Evolutionary conservation across 352 stramenopile genomes (phyloP).

Genomic region (Phytophthora litchii): DNA sequence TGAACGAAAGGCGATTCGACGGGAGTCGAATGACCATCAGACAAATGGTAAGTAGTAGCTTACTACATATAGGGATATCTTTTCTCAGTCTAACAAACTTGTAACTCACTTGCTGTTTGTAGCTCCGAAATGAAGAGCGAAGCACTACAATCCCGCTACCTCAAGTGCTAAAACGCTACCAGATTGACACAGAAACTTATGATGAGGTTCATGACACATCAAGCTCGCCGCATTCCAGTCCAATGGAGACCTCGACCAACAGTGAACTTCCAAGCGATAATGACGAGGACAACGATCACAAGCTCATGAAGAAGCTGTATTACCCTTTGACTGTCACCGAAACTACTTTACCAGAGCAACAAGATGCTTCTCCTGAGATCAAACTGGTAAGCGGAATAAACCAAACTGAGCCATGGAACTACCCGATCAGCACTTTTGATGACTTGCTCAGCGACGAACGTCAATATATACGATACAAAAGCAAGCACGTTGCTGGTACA

Average conservation of each 20-base stretch:
- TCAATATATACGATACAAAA: slow-evolving; percentile 66
- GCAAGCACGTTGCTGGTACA: slow-evolving; percentile 58
- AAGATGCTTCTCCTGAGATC: neutral
- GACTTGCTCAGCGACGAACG: slow-evolving; percentile 62
- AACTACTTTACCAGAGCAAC: neutral
- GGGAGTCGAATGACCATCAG: slow-evolving; percentile 72
- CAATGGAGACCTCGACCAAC: neutral
- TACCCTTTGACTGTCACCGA: slow-evolving; percentile 3
- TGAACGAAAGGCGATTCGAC: slow-evolving; percentile 45
- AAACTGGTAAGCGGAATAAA: slow-evolving; percentile 14
- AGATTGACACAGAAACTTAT: slow-evolving; percentile 59
- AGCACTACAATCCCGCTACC: slow-evolving; percentile 46
- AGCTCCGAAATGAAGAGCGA: slow-evolving; percentile 49
- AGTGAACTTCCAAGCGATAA: neutral
- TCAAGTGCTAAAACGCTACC: slow-evolving; percentile 49
- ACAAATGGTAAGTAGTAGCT: slow-evolving; percentile 45
- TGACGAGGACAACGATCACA: slow-evolving; percentile 17
- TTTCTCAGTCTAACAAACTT: neutral
- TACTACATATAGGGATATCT: neutral
- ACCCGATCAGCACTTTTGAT: slow-evolving; percentile 70
- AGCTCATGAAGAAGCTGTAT: slow-evolving; percentile 40
- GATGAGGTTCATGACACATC: slow-evolving; percentile 26
- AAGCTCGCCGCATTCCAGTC: slow-evolving; percentile 2
- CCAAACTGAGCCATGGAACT: slow-evolving; percentile 58
- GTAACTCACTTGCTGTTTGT: neutral